A percentile compares a stretch with the other conserved stretches of the same genome.
These are phyloP conservation scores for Aaosphaeria arxii DNA, from an alignment of 2,329 filamentous ascomycete genomes.

Conservation along the genomic window DNA sequence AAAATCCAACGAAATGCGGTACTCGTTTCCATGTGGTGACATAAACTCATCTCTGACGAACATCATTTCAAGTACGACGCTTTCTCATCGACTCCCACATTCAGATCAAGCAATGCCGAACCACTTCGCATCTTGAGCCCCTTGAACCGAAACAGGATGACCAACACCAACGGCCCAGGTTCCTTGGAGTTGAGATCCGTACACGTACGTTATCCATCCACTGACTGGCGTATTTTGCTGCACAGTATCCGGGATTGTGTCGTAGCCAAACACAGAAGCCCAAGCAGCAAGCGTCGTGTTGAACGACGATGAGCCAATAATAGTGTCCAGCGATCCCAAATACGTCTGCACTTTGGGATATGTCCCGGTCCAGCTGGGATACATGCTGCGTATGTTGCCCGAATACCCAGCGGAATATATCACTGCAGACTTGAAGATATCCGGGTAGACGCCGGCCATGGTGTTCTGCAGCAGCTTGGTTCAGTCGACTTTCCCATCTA, in stretches of 20 bases:
- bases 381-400: slow-evolving; percentile 31
- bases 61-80: no score
- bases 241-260: slow-evolving; percentile 1
- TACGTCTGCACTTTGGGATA: slow-evolving; percentile 36
- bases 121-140: no score
- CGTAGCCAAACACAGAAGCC: slow-evolving; percentile 8
- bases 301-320: slow-evolving; percentile 23
- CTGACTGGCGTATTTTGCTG: slow-evolving; percentile 2
- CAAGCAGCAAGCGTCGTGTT: slow-evolving; percentile 11
- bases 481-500: no score
- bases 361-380: slow-evolving; percentile 33
- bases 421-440: slow-evolving; percentile 7
- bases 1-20: no score
- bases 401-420: slow-evolving; percentile 21
- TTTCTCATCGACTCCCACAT: no score
- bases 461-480: slow-evolving; percentile 3
- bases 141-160: slow-evolving; percentile 10
- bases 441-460: slow-evolving; percentile 9
- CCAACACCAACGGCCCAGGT: slow-evolving; percentile 9
- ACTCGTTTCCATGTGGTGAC: no score
- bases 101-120: no score
- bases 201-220: slow-evolving; percentile 4
- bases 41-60: no score
- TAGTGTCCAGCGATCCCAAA: slow-evolving; percentile 33
- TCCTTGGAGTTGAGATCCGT: slow-evolving; percentile 10